Evolutionary conservation across 202 grass and related monocot genomes (phyloP).

Genomic region (Panicum hallii): DNA sequence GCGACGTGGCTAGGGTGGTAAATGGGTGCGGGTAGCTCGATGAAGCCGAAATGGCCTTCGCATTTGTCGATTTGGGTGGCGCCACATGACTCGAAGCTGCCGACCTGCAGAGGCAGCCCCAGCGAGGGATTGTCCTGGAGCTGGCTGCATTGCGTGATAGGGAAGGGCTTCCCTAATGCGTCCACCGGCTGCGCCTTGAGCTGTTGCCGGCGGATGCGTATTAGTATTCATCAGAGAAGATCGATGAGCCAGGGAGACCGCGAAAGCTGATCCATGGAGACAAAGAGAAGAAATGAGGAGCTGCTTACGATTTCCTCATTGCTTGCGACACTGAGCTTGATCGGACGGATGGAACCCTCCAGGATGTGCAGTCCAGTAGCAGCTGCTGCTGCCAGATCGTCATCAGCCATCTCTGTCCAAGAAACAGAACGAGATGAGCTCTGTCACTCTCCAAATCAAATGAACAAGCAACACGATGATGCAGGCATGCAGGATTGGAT

Average conservation of each 20-base stretch:
- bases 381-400: neutral
- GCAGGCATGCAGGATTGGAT: neutral
- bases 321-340: slow-evolving; percentile 50
- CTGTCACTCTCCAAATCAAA: neutral
- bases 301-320: slow-evolving; percentile 60
- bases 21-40: slow-evolving; percentile 67
- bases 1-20: slow-evolving; percentile 72
- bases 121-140: slow-evolving; percentile 68
- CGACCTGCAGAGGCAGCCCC: slow-evolving; percentile 72
- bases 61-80: slow-evolving; percentile 54
- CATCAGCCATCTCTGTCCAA: slow-evolving; percentile 17
- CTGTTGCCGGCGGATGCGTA: neutral
- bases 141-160: slow-evolving; percentile 68
- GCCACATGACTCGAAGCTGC: slow-evolving; percentile 74
- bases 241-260: neutral
- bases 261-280: neutral
- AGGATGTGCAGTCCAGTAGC: neutral
- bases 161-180: slow-evolving; percentile 50
- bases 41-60: slow-evolving; percentile 85
- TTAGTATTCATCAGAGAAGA: neutral
- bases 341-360: slow-evolving; percentile 49
- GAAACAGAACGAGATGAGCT: neutral
- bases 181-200: slow-evolving; percentile 54
- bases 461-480: neutral
- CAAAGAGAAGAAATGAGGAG: neutral